phyloP scores from a whole-genome alignment of 305 asterid species.

The Solanum hybrid region DNA sequence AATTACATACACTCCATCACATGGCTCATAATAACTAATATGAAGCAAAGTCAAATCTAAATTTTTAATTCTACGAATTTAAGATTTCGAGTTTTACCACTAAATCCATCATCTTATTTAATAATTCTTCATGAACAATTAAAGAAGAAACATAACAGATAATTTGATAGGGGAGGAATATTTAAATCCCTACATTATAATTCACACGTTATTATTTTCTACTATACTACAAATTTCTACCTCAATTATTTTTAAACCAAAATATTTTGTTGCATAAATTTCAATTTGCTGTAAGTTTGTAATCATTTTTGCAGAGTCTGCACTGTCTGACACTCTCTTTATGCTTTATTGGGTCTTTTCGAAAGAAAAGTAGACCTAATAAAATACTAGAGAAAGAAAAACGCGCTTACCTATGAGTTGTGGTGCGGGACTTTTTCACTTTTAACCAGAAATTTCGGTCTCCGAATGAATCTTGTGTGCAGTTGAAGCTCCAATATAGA shows the following conservation, averaged over 20 bases:
- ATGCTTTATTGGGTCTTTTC: background rate
- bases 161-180: background rate
- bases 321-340: background rate
- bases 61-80: background rate
- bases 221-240: background rate
- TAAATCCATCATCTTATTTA: background rate
- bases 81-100: background rate
- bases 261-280: background rate
- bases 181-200: background rate
- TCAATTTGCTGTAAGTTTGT: background rate
- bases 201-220: background rate
- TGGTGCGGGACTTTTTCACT: too few species aligned
- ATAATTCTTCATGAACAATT: too few species aligned
- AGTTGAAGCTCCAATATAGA: too few species aligned
- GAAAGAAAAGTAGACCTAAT: background rate
- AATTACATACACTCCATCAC: background rate
- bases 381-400: background rate
- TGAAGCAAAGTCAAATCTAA: background rate
- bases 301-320: background rate
- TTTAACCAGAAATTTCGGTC: accelerated
- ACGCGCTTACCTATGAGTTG: background rate
- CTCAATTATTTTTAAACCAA: background rate
- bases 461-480: too few species aligned
- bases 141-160: too few species aligned
- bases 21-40: background rate